phyloP scores from a whole-genome alignment of 2,329 filamentous ascomycete species.

The Ceratocystiopsis sp. region DNA sequence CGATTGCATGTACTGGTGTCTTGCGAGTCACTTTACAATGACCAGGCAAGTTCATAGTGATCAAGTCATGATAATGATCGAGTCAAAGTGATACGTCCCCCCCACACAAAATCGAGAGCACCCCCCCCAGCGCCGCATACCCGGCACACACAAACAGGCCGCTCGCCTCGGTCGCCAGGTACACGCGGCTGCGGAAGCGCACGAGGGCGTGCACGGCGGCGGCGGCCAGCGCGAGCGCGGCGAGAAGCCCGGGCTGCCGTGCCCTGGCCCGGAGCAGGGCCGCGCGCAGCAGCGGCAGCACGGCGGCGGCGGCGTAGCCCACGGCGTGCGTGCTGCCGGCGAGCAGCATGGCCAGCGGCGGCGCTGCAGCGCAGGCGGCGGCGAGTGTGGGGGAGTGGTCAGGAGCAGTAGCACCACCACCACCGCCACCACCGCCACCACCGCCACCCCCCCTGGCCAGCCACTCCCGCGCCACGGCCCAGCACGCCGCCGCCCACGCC shows the following conservation, averaged over 20 bases:
- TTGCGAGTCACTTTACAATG: too few relatives aligned
- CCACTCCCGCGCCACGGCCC: constrained; percentile 3
- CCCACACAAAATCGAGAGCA: background rate
- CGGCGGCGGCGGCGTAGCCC: constrained; percentile 1
- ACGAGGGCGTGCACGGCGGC: constrained; percentile 12
- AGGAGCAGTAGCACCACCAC: too few relatives aligned
- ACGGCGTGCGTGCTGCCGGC: constrained; percentile 3
- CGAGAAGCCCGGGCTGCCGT: constrained; percentile 9
- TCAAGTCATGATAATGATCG: too few relatives aligned
- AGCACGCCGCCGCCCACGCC: too few relatives aligned
- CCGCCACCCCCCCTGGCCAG: constrained; percentile 8
- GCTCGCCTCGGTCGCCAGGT: constrained; percentile 21
- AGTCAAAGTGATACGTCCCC: too few relatives aligned
- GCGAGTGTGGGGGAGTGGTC: too few relatives aligned
- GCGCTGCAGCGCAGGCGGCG: too few relatives aligned
- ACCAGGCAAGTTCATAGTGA: too few relatives aligned
- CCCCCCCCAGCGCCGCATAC: constrained; percentile 1
- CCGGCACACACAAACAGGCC: constrained; percentile 17
- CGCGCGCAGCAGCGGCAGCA: constrained; percentile 7
- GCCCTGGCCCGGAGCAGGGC: too few relatives aligned
- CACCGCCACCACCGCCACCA: too few relatives aligned
- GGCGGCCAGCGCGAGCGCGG: constrained; percentile 4
- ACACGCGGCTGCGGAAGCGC: constrained; percentile 20
- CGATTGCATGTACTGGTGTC: too few relatives aligned
- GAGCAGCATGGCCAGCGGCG: too few relatives aligned